phyloP scores from a whole-genome alignment of 148 eudicot species.

The Fagopyrum esculentum region DNA sequence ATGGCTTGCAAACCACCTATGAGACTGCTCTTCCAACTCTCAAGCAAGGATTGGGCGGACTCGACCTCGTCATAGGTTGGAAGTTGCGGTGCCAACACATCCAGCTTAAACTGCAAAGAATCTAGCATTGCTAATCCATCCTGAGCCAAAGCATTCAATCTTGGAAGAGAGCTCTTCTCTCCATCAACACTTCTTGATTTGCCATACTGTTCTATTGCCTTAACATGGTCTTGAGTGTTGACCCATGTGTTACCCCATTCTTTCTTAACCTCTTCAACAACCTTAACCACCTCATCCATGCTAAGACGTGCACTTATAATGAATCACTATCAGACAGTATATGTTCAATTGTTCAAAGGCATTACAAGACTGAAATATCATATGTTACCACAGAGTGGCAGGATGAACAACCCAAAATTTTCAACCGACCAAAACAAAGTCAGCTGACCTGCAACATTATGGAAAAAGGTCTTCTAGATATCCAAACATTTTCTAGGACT shows the following conservation, averaged over 20 bases:
- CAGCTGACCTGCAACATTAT: not conserved
- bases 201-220: constrained; percentile 60
- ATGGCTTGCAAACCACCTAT: constrained; percentile 29
- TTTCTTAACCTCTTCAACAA: constrained; percentile 64
- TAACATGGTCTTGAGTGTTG: constrained; percentile 42
- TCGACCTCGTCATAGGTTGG: too few species aligned
- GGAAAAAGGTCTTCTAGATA: not conserved
- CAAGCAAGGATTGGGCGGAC: constrained; percentile 48
- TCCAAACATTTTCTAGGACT: not conserved
- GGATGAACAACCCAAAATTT: not conserved
- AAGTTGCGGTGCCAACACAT: constrained; percentile 55
- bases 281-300: constrained; percentile 70
- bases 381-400: not conserved
- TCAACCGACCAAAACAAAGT: not conserved
- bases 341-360: not conserved
- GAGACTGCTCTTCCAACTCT: constrained; percentile 68
- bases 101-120: constrained; percentile 64
- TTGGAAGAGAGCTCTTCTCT: constrained; percentile 19
- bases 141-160: constrained; percentile 39
- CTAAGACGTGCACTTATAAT: not conserved
- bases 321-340: not conserved
- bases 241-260: constrained; percentile 57
- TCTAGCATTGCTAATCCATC: constrained; percentile 59
- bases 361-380: not conserved
- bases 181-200: constrained; percentile 26